These are phyloP conservation scores for Dendrothele bispora DNA, from an alignment of 768 basidiomycete genomes.

Conservation along the genomic window DNA sequence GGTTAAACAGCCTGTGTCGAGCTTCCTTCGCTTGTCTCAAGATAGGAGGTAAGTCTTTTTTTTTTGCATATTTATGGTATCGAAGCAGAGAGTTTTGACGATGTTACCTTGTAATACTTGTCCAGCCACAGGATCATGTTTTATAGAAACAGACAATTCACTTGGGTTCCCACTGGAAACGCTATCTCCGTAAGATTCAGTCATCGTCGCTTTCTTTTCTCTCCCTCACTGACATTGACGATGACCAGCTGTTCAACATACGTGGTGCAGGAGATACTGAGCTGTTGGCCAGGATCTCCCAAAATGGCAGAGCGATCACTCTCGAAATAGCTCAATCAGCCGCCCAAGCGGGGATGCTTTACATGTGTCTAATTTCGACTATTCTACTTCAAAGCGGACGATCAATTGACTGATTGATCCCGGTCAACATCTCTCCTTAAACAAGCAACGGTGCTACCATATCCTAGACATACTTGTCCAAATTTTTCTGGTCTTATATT, in stretches of 20 bases:
- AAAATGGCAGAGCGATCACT: slow-evolving; percentile 27
- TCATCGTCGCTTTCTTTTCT: background rate
- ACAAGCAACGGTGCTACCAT: no score
- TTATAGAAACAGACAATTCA: slow-evolving; percentile 32
- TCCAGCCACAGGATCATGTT: slow-evolving; percentile 36
- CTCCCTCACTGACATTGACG: background rate
- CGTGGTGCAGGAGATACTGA: slow-evolving; percentile 20
- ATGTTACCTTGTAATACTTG: background rate
- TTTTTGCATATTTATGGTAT: background rate
- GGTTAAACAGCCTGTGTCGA: slow-evolving; percentile 30
- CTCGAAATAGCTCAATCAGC: slow-evolving; percentile 49
- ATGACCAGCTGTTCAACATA: slow-evolving; percentile 35
- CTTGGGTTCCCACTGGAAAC: slow-evolving; percentile 36
- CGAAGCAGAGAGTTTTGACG: background rate
- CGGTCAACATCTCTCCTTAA: no score
- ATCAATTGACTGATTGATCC: slow-evolving; percentile 46
- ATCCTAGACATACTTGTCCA: no score
- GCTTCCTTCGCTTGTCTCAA: slow-evolving; percentile 43
- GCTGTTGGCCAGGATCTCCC: slow-evolving; percentile 38
- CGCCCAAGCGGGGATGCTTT: slow-evolving; percentile 44
- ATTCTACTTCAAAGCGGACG: slow-evolving; percentile 46
- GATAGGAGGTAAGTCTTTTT: slow-evolving; percentile 35
- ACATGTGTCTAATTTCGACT: slow-evolving; percentile 43
- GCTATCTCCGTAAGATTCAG: slow-evolving; percentile 32
- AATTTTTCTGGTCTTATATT: no score